Base-by-base conservation (phyloP, 495 filamentous ascomycete species). In the Amphirosellinia nigrospora region DNA sequence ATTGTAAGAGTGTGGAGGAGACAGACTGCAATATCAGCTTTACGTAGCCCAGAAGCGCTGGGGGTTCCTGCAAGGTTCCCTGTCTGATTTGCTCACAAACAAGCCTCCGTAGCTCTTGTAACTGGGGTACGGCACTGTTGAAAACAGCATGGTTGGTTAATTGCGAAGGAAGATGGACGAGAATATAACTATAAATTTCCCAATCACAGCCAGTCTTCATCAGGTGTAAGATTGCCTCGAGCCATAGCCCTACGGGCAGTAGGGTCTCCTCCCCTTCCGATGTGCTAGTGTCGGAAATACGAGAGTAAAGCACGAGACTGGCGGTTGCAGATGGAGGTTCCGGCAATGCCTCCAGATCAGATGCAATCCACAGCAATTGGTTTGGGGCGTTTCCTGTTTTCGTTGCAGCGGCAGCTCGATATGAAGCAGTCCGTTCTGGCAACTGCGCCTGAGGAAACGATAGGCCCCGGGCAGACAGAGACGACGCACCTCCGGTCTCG, bases 101-200 rank as follows among this genome's bases (percentile, higher is more conserved):
- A 28, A 91, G 80, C 60, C 86, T 91, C 72, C 94, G 88, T n/a
- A 98, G 77, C 39, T 91, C 82, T 73, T 91, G 90, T 71, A 98
- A 84, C 60, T 96, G 90, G 30, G 87, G 84, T 15, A 90, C 86
- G 10, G 91, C 87, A 56, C 86, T 89, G 61, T 79, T 82, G 79
- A 98, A 98, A 8, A 97, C 82, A n/a, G 92, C 89, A 71, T 93
- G 92, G 75, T 98, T 98, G 74, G 90, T 90, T 41, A 99, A 85
- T 74, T 98, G 95, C 30, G 91, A 90, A 15, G 92, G 90, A n/a
- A 97, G 81, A 77, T 97, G 92, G 15, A 92, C 91, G 15, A 98
- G 84, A 36, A 96, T 86, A 77, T 93, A 97, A 80, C 92, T 94
- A 84, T 97, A 97, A 1, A 97, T 82, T 79, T 98, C 94, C 96